phyloP scores from a whole-genome alignment of 768 basidiomycete genomes.

The Porphyrellus cyaneotinctus region DNA sequence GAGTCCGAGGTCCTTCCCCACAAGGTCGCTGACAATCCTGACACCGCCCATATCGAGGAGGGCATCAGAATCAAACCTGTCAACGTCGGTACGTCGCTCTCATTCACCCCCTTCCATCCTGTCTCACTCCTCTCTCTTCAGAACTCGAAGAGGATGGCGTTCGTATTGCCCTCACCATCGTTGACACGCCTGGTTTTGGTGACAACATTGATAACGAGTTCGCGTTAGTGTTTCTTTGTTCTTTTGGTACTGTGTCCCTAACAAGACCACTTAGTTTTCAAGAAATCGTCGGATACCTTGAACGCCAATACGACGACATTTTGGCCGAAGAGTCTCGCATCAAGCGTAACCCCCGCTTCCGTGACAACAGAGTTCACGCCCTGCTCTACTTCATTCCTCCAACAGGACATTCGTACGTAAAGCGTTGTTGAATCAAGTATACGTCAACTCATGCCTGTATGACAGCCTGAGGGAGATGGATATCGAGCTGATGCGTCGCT shows the following conservation, averaged over 20 bases:
- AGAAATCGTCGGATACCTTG: slow-evolving; percentile 94
- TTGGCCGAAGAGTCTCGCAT: slow-evolving; percentile 98
- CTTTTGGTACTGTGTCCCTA: slow-evolving; percentile 3
- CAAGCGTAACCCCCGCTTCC: slow-evolving; percentile 98
- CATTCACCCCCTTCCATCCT: neutral
- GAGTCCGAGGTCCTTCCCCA: slow-evolving; percentile 89
- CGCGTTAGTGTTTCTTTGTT: slow-evolving; percentile 57
- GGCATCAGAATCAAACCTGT: slow-evolving; percentile 92
- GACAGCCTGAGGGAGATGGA: slow-evolving; percentile 93
- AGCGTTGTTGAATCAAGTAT: neutral
- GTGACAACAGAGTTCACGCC: slow-evolving; percentile 96
- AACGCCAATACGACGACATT: slow-evolving; percentile 98
- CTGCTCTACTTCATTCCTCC: slow-evolving; percentile 98
- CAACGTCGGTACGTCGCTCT: slow-evolving; percentile 66
- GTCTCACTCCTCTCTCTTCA: slow-evolving; percentile 28
- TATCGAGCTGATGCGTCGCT: slow-evolving; percentile 96
- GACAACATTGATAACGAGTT: slow-evolving; percentile 99
- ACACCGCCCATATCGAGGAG: slow-evolving; percentile 90
- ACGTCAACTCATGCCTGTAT: neutral
- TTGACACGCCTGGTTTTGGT: slow-evolving; percentile 98
- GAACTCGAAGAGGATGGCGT: slow-evolving; percentile 99
- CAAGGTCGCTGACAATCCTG: slow-evolving; percentile 80
- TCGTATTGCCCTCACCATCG: slow-evolving; percentile 94
- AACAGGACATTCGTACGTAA: slow-evolving; percentile 89
- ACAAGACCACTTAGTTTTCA: slow-evolving; percentile 62